Evolutionary conservation across 179 eudicot genomes (phyloP).

Genomic region (Carnegiea gigantea): DNA sequence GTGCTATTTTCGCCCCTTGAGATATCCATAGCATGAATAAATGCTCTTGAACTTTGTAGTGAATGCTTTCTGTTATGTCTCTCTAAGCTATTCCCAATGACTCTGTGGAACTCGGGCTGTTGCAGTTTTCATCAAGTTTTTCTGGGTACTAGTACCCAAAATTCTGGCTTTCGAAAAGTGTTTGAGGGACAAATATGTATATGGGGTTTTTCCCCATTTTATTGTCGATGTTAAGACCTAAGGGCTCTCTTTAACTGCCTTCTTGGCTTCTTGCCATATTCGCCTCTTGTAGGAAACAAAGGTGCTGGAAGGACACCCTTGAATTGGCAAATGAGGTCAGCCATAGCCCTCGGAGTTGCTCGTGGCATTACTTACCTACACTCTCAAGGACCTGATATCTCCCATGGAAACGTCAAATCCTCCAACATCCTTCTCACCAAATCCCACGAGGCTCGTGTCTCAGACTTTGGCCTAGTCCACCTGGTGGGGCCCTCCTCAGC

Average conservation of each 20-base stretch:
- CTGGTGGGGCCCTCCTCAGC: slow-evolving; percentile 37
- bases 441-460: slow-evolving; percentile 32
- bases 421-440: slow-evolving; percentile 43
- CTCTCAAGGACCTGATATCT: slow-evolving; percentile 31
- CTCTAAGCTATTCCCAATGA: background rate
- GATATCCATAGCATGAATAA: background rate
- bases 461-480: slow-evolving; percentile 37
- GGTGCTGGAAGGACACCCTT: slow-evolving; percentile 40
- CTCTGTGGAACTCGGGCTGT: background rate
- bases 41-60: background rate
- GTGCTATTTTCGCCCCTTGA: background rate
- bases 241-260: background rate
- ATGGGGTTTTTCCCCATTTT: background rate
- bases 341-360: slow-evolving; percentile 44
- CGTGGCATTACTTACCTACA: slow-evolving; percentile 41
- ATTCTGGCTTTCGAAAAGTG: background rate
- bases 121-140: background rate
- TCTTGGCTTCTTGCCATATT: background rate
- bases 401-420: slow-evolving; percentile 46
- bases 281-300: slow-evolving; percentile 32
- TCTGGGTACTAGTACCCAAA: background rate
- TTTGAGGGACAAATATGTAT: background rate
- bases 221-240: background rate
- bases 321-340: slow-evolving; percentile 43
- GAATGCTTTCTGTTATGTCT: slow-evolving; percentile 6